Conservation (phyloP, 2,329 filamentous ascomycete species). For the Aspergillus thermomutatus region DNA sequence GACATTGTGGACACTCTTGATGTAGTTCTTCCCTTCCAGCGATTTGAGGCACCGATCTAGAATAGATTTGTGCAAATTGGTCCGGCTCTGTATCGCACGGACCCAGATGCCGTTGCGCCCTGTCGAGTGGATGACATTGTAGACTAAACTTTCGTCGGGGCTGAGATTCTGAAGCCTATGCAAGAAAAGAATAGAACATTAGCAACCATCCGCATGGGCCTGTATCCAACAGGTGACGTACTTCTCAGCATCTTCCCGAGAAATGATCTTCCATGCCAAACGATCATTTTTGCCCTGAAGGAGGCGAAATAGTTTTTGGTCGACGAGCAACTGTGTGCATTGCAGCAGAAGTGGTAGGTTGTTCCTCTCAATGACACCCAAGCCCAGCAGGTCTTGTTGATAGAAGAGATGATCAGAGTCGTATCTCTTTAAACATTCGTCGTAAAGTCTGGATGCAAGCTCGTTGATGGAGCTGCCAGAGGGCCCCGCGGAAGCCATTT, state of each 20-base stretch:
- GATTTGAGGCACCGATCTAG: slow-evolving; percentile 80
- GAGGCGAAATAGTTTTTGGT: slow-evolving; percentile 46
- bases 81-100: slow-evolving; percentile 73
- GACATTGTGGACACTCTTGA: slow-evolving; percentile 87
- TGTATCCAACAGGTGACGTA: slow-evolving; percentile 21
- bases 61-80: slow-evolving; percentile 78
- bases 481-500: slow-evolving; percentile 35
- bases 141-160: slow-evolving; percentile 77
- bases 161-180: slow-evolving; percentile 45
- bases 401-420: slow-evolving; percentile 44
- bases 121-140: slow-evolving; percentile 82
- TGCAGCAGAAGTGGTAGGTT: slow-evolving; percentile 42
- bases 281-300: slow-evolving; percentile 43
- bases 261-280: slow-evolving; percentile 48
- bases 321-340: slow-evolving; percentile 44
- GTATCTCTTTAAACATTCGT: slow-evolving; percentile 40
- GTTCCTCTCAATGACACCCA: slow-evolving; percentile 43
- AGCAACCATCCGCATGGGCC: slow-evolving; percentile 1
- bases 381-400: slow-evolving; percentile 44
- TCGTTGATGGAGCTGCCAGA: slow-evolving; percentile 29
- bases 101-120: slow-evolving; percentile 88
- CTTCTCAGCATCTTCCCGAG: slow-evolving; percentile 49
- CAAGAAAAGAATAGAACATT: slow-evolving; percentile 7
- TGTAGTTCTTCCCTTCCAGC: slow-evolving; percentile 75
- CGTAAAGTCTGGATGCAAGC: slow-evolving; percentile 45